Evolutionary conservation across 2,329 filamentous ascomycete genomes (phyloP).

Genomic region (Rhynchosporium graminicola): DNA sequence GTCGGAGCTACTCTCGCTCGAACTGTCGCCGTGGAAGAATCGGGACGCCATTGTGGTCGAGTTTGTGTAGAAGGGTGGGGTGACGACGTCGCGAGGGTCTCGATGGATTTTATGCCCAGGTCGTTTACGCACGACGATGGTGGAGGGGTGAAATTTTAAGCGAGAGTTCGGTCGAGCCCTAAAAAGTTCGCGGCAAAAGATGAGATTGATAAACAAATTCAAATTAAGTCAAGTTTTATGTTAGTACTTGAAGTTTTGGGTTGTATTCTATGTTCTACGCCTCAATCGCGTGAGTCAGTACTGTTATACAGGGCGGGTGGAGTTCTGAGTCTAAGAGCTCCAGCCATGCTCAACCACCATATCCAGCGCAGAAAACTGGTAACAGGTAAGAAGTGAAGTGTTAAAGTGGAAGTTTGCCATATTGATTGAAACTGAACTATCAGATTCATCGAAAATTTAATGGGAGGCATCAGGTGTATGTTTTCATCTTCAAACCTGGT

Average conservation of each 20-base stretch:
- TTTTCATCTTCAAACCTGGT: too few species aligned
- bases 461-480: too few species aligned
- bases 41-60: constrained; percentile 72
- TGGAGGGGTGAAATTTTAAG: constrained; percentile 41
- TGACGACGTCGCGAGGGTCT: constrained; percentile 7
- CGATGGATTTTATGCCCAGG: constrained; percentile 13
- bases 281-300: constrained; percentile 4
- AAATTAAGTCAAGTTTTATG: not conserved
- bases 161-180: constrained; percentile 12
- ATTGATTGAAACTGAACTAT: too few species aligned
- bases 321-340: not conserved
- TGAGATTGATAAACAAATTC: not conserved
- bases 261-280: not conserved
- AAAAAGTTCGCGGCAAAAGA: constrained; percentile 9
- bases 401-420: too few species aligned
- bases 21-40: constrained; percentile 98
- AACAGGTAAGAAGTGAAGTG: too few species aligned
- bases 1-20: constrained; percentile 86
- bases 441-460: too few species aligned
- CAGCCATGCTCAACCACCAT: constrained; percentile 2
- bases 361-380: not conserved
- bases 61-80: constrained; percentile 3
- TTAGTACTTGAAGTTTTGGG: not conserved
- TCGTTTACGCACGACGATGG: constrained; percentile 18
- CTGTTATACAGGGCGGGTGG: not conserved